A percentile compares a stretch with the other conserved stretches of the same genome.
phyloP scores from a whole-genome alignment of 2,329 filamentous ascomycete species.

The Westerdykella aurantiaca region DNA sequence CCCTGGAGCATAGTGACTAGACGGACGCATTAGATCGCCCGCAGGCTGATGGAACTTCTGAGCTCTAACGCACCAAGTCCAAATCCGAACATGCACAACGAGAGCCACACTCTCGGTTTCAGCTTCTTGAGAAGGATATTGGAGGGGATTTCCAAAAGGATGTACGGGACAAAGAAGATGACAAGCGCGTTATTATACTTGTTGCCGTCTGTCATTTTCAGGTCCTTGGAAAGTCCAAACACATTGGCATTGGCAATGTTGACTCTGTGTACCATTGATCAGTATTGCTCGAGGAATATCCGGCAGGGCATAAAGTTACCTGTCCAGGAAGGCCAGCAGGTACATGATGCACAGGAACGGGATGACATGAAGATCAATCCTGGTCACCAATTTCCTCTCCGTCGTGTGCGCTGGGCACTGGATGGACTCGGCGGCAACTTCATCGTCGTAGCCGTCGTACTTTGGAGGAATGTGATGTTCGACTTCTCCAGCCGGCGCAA shows the following conservation, averaged over 20 bases:
- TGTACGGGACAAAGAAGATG: slow-evolving; percentile 52
- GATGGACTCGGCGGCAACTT: slow-evolving; percentile 36
- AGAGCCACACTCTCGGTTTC: slow-evolving; percentile 54
- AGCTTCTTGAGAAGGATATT: slow-evolving; percentile 50
- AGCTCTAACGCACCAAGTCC: slow-evolving; percentile 47
- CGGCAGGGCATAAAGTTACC: slow-evolving; percentile 17
- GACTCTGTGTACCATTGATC: slow-evolving; percentile 29
- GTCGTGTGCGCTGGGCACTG: slow-evolving; percentile 47
- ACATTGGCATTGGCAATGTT: slow-evolving; percentile 52
- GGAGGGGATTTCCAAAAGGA: slow-evolving; percentile 50
- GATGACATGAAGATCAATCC: slow-evolving; percentile 46
- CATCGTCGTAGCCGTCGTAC: slow-evolving; percentile 30
- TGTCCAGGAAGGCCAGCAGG: slow-evolving; percentile 45
- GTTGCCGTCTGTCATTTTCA: slow-evolving; percentile 39
- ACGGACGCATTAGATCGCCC: background rate
- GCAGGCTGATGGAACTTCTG: background rate
- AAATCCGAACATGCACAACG: slow-evolving; percentile 78
- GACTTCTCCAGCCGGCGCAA: too few relatives aligned
- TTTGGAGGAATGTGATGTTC: slow-evolving; percentile 6
- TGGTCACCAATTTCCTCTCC: slow-evolving; percentile 41
- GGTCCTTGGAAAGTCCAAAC: slow-evolving; percentile 44
- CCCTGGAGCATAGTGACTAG: slow-evolving; percentile 66
- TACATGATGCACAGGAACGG: slow-evolving; percentile 49
- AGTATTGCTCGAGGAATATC: background rate
- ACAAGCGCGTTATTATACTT: slow-evolving; percentile 49